phyloP scores from a whole-genome alignment of 2,329 filamentous ascomycete genomes.

The Scedosporium boydii region DNA sequence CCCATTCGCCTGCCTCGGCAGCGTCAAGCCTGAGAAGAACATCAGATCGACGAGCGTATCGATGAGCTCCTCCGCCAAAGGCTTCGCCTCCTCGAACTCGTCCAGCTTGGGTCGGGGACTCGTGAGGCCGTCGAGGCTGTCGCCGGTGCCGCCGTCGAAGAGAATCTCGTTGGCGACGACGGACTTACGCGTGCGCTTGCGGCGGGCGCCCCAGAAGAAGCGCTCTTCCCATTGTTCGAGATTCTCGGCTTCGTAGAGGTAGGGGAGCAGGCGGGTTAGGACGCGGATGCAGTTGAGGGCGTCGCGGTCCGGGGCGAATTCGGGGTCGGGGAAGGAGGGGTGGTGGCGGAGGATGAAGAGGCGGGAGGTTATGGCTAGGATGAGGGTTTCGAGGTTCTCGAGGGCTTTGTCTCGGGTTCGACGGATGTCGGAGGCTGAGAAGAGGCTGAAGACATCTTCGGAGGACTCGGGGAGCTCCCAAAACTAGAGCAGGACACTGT shows the following conservation, averaged over 20 bases:
- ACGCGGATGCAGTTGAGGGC: constrained; percentile 94
- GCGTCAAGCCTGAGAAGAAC: constrained; percentile 84
- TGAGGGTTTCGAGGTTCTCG: constrained; percentile 81
- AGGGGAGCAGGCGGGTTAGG: constrained; percentile 81
- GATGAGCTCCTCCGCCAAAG: constrained; percentile 84
- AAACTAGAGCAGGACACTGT: constrained; percentile 52
- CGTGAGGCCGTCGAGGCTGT: constrained; percentile 30
- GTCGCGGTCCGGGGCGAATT: constrained; percentile 75
- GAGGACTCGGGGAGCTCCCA: constrained; percentile 94
- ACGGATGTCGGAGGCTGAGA: constrained; percentile 80
- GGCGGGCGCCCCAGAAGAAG: constrained; percentile 81
- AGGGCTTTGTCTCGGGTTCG: constrained; percentile 77
- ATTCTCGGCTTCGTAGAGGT: constrained; percentile 80
- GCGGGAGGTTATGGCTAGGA: constrained; percentile 74
- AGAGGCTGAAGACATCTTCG: constrained; percentile 94
- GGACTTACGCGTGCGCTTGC: constrained; percentile 60
- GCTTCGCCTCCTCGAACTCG: constrained; percentile 74
- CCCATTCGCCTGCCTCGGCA: constrained; percentile 60
- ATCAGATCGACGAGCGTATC: constrained; percentile 82
- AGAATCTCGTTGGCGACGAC: constrained; percentile 65
- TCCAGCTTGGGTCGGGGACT: constrained; percentile 33
- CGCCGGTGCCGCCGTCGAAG: constrained; percentile 65
- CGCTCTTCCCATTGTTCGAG: constrained; percentile 78
- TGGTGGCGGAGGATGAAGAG: constrained; percentile 77
- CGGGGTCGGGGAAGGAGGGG: constrained; percentile 79